Evolutionary conservation across 1,139 yeast species (phyloP).

Genomic region (Scheffersomyces illinoinensis): DNA sequence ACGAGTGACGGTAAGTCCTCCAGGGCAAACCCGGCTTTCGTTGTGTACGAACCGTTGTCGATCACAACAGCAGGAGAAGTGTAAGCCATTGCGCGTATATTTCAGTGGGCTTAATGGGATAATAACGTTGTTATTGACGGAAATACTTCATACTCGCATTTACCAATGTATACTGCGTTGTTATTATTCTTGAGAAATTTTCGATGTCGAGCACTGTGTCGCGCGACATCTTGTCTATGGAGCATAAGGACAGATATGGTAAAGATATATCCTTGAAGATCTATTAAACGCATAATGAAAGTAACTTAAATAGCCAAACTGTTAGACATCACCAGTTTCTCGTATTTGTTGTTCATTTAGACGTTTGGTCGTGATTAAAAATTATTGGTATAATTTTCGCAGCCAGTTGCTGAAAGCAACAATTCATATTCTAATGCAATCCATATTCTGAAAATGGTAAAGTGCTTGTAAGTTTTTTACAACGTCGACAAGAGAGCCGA

Average conservation of each 20-base stretch:
- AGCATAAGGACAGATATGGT: background rate
- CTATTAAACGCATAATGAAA: too few relatives aligned
- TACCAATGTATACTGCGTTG: background rate
- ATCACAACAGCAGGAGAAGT: constrained; percentile 62
- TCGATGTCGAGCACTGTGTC: background rate
- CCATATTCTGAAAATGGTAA: too few relatives aligned
- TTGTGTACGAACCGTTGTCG: constrained; percentile 64
- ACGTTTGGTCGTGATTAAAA: too few relatives aligned
- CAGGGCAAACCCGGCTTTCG: constrained; percentile 71
- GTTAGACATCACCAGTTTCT: too few relatives aligned
- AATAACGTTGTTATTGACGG: background rate
- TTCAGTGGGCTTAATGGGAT: background rate
- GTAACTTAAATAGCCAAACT: too few relatives aligned
- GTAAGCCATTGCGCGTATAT: constrained; percentile 24
- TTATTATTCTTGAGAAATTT: background rate
- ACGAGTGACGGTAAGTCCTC: constrained; percentile 63
- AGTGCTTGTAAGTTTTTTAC: too few relatives aligned
- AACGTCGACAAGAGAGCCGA: too few relatives aligned
- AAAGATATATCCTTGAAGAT: too few relatives aligned
- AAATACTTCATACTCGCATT: background rate
- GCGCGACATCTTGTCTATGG: background rate
- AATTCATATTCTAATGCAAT: too few relatives aligned
- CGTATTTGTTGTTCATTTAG: too few relatives aligned
- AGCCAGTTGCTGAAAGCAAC: too few relatives aligned
- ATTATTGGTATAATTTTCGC: too few relatives aligned